Base-by-base conservation (phyloP, 139 green algal species). In the Zygnema circumcarinatum region DNA sequence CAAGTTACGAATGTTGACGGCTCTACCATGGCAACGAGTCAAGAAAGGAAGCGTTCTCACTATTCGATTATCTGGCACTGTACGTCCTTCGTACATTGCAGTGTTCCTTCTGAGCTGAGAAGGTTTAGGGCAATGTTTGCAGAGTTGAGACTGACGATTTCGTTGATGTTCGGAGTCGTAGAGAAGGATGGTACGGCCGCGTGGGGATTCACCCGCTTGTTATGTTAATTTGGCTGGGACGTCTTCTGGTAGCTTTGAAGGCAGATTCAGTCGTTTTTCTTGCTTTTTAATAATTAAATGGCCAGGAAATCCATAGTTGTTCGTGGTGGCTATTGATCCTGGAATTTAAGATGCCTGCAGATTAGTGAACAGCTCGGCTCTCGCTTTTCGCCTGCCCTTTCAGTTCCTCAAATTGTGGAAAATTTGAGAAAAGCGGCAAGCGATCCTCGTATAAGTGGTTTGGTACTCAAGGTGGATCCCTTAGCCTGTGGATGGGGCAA, bases 21-120 rank as follows among this genome's bases (percentile, higher is more conserved):
- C 96, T 3, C 92, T 96, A 82, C 96, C 95, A 2, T 98, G 96
- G 96, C 88, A 96, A 32, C 91, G 94, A 7, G 96, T 98, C 86
- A 96, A 96, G 85, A 93, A 94, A 42, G 94, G 90, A 67, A 94
- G 93, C 35, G 94, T 96, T 36, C 93, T 98, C 0, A 86, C 92
- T 1, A 93, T 98, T 84, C 96, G 95, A 90, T 82, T 96, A 73
- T 40, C 87, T 2, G 91, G 76, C 72, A 32, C 40, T 68, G 53
- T 85, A 39, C 36, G 33, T 35, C 2, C 29, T 42, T 35, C 67
- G 32, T 41, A n/a, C n/a, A 84, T 25, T 20, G 53, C 92, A 52
- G 86, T 91, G 88, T 72, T n/a, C n/a, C n/a, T n/a, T n/a, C 33
- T 32, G 33, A 32, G 67, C 67, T 62, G n/a, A n/a, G n/a, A n/a